Percentiles rank a stretch among this genome's conserved stretches.
Evolutionary conservation across 192 early-diverging fungal species (phyloP).

Genomic region (Entomortierella chlamydospora): DNA sequence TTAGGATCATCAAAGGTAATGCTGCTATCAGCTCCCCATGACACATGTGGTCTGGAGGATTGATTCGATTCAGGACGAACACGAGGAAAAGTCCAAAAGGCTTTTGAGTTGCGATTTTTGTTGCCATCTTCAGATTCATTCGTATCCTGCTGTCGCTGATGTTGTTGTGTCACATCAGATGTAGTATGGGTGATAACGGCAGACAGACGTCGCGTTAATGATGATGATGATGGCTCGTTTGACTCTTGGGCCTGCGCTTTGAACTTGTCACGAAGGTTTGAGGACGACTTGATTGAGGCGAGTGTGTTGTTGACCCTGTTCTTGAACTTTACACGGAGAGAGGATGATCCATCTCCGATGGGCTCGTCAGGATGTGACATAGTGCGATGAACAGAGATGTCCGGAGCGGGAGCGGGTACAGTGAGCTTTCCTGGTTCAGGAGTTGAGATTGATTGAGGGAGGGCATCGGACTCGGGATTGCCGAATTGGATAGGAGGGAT

Average conservation of each 20-base stretch:
- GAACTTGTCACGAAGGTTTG: constrained; percentile 29
- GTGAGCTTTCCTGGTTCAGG: neutral
- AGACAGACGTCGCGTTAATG: neutral
- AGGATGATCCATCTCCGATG: constrained; percentile 6
- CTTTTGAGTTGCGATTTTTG: constrained; percentile 20
- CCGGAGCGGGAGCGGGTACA: neutral
- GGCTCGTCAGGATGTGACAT: neutral
- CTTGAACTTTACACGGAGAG: constrained; percentile 41
- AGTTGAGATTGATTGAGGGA: too few relatives aligned
- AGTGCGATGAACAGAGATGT: neutral
- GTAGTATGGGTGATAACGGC: neutral
- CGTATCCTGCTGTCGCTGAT: too few relatives aligned
- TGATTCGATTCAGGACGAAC: constrained; percentile 12
- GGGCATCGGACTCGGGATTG: neutral
- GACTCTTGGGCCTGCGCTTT: constrained; percentile 5
- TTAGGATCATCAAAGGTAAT: neutral
- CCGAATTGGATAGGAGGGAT: constrained; percentile 28
- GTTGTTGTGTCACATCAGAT: neutral
- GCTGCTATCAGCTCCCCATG: constrained; percentile 5
- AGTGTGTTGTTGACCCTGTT: constrained; percentile 39
- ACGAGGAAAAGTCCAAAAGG: constrained; percentile 39
- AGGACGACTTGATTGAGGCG: constrained; percentile 45
- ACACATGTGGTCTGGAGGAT: neutral
- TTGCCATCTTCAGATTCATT: too few relatives aligned
- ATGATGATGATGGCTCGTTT: neutral